Conservation (phyloP, 495 filamentous ascomycete species). For the Cladorrhinum samala region DNA sequence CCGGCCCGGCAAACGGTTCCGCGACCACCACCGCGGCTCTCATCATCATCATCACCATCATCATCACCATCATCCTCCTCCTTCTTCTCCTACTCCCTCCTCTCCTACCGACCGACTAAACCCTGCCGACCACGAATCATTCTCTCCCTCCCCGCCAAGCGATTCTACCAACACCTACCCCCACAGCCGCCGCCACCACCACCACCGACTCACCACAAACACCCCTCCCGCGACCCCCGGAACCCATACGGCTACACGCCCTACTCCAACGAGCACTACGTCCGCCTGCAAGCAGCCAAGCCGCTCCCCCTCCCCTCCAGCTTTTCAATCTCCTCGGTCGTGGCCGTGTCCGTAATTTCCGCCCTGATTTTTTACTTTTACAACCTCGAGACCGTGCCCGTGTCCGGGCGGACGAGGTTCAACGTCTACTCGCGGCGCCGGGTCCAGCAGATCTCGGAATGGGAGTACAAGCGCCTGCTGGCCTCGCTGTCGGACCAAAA, state of each 20-base stretch:
- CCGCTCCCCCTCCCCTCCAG: neutral
- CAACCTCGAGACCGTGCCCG: conserved; percentile 74
- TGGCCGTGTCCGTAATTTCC: conserved; percentile 29
- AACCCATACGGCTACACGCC: neutral
- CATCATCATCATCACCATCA: neutral
- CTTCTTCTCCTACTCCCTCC: neutral
- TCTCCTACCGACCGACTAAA: neutral
- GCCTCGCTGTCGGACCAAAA: conserved; percentile 32
- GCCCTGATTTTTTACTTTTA: conserved; percentile 56
- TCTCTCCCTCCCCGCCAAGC: neutral
- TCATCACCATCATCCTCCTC: neutral
- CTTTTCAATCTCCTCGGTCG: conserved; percentile 10
- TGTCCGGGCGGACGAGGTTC: conserved; percentile 74
- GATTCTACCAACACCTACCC: neutral
- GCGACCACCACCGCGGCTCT: neutral
- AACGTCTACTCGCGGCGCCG: conserved; percentile 58
- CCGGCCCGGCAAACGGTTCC: too few species aligned
- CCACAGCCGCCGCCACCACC: neutral
- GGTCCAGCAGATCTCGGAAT: conserved; percentile 49
- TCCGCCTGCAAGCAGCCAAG: conserved; percentile 1
- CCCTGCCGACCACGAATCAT: neutral
- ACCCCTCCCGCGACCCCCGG: neutral
- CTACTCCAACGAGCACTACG: conserved; percentile 1
- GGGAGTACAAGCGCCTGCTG: conserved; percentile 48
- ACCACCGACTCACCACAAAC: neutral